Percentiles rank a stretch among this genome's conserved stretches.
phyloP scores from a whole-genome alignment of 1,284 basidiomycete genomes.

The Mrakiaceae sp. region DNA sequence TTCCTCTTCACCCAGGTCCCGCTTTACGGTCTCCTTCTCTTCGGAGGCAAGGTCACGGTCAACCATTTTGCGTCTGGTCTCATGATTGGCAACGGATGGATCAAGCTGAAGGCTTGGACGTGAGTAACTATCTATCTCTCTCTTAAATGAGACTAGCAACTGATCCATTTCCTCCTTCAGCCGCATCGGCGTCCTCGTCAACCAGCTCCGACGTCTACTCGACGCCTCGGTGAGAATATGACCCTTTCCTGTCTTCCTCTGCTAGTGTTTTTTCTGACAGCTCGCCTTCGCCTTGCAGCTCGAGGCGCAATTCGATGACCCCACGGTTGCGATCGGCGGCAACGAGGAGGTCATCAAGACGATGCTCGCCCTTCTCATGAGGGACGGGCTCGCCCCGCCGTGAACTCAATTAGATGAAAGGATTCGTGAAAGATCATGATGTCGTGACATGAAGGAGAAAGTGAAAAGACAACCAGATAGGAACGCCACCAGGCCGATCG shows the following conservation, averaged over 20 bases:
- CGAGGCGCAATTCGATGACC: conserved; percentile 39
- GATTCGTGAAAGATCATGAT: too few relatives aligned
- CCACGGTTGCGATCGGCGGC: conserved; percentile 37
- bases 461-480: too few relatives aligned
- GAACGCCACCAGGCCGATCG: too few relatives aligned
- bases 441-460: too few relatives aligned
- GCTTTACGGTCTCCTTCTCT: conserved; percentile 48
- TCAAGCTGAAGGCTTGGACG: conserved; percentile 70
- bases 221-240: conserved; percentile 32
- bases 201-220: conserved; percentile 52
- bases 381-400: conserved; percentile 32
- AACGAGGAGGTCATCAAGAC: conserved; percentile 52
- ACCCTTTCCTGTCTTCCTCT: conserved; percentile 13
- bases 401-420: too few relatives aligned
- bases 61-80: conserved; percentile 68
- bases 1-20: neutral
- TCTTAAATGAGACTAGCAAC: too few relatives aligned
- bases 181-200: conserved; percentile 77
- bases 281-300: conserved; percentile 45
- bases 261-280: conserved; percentile 10
- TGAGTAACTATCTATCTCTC: neutral
- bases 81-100: conserved; percentile 46
- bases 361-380: conserved; percentile 55
- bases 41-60: conserved; percentile 67
- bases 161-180: too few relatives aligned